These are phyloP conservation scores for Favolaschia claudopus DNA, from an alignment of 768 basidiomycete species.

Conservation along the genomic window DNA sequence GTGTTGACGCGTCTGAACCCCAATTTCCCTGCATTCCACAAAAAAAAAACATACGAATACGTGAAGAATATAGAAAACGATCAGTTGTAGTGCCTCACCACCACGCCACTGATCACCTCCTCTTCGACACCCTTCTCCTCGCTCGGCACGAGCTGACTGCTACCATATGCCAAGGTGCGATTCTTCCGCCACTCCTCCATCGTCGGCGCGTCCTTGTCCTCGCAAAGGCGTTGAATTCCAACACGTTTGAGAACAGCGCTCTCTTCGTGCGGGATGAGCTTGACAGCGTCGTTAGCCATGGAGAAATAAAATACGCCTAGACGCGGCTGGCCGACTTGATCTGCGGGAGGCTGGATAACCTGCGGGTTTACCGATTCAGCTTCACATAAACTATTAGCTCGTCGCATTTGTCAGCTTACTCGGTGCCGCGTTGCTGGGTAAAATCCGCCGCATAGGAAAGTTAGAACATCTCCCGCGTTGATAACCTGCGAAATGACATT, in stretches of 20 bases:
- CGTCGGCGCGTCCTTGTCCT: slow-evolving; percentile 47
- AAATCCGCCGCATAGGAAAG: slow-evolving; percentile 56
- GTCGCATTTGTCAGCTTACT: slow-evolving; percentile 12
- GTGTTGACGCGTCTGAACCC: too few species aligned
- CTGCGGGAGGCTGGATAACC: slow-evolving; percentile 56
- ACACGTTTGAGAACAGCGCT: slow-evolving; percentile 52
- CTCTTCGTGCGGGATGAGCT: slow-evolving; percentile 45
- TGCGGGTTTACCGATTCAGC: slow-evolving; percentile 23
- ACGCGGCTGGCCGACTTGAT: slow-evolving; percentile 52
- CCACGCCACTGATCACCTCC: slow-evolving; percentile 52
- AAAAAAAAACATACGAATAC: too few species aligned
- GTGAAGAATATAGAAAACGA: too few species aligned
- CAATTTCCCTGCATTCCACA: too few species aligned
- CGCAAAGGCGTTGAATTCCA: slow-evolving; percentile 42
- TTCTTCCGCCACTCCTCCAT: slow-evolving; percentile 51
- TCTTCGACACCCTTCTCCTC: slow-evolving; percentile 51
- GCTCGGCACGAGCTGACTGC: slow-evolving; percentile 38
- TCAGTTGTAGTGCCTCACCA: slow-evolving; percentile 58
- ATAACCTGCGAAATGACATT: slow-evolving; percentile 38
- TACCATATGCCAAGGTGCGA: slow-evolving; percentile 51
- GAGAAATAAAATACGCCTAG: slow-evolving; percentile 57
- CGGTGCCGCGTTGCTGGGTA: slow-evolving; percentile 58
- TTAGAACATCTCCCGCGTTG: slow-evolving; percentile 57
- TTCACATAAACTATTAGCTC: neutral
- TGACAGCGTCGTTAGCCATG: slow-evolving; percentile 52